Evolutionary conservation across 2,329 filamentous ascomycete genomes (phyloP), one percentile per base, ranked within the genome.

Genomic region (Phialemoniopsis sp.): DNA sequence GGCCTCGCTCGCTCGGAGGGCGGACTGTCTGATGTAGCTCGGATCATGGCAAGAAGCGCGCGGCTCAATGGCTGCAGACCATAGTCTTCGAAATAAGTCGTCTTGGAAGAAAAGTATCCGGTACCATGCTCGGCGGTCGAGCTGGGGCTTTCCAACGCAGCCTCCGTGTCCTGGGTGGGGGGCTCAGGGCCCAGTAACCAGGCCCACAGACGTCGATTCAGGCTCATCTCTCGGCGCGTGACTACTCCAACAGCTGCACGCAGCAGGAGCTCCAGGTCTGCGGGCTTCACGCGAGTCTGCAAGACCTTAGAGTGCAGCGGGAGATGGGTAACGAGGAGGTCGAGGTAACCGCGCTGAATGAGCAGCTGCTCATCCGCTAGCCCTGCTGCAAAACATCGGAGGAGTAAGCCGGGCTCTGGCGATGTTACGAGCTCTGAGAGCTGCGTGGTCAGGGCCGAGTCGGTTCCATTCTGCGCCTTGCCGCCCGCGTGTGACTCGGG

Each of bases 141-240:
- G 7, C 34, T 32, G 4, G 40, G 19, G 21, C 21, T 26, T 6
- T 26, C 21, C 21, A 26, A 26, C 21, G 21, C 21, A 26, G 21
- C 63, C 37, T 82, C 73, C 16, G 66, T 51, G 43, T 82, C 72
- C 39, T 62, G 51, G 16, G 63, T 52, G 36, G 69, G 51, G 32
- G 76, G 76, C 36, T 77, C 88, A 3, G 90, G 90, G 0, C 93
- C 93, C 3, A 98, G 72, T 44, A 97, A 82, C 93, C 93, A 98
- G 32, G 87, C 81, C 89, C 91, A 97, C n/a, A 98, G 67, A 29
- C 93, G 80, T 51, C 93, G 75, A 58, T 98, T 98, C 36, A 98
- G 68, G 56, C 91, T 95, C 93, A 98, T 98, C 48, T 98, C 93
- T 62, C 90, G 80, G 36, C 93, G 78, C 15, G 82, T 82, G 2